A percentile compares a stretch with the other conserved stretches of the same genome.
Evolutionary conservation across 139 green algal species (phyloP).

Genomic region (Chlorella sorokiniana): DNA sequence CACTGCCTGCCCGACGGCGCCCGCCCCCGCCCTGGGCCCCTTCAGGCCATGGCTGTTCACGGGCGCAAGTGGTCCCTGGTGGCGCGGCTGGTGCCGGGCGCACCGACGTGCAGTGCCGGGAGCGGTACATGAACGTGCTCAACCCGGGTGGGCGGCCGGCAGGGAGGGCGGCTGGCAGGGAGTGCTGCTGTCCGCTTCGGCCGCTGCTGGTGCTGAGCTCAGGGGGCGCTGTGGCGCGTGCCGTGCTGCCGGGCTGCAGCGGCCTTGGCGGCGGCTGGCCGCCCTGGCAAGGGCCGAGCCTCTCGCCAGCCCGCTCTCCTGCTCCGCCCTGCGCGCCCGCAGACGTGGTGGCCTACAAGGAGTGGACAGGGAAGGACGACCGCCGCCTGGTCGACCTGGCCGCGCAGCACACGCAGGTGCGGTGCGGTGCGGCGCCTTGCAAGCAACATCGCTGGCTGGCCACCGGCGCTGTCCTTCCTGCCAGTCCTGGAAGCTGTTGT

Average conservation of each 20-base stretch:
- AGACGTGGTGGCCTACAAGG: conserved; percentile 8
- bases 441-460: too few relatives aligned
- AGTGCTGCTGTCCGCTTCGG: too few relatives aligned
- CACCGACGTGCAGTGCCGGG: conserved; percentile 37
- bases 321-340: not conserved
- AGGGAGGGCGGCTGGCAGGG: too few relatives aligned
- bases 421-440: not conserved
- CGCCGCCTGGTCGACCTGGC: not conserved
- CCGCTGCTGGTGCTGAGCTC: too few relatives aligned
- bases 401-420: conserved; percentile 9
- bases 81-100: conserved; percentile 39
- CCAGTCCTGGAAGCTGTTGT: not conserved
- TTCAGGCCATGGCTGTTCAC: conserved; percentile 35
- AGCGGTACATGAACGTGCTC: conserved; percentile 42
- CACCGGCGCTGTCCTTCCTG: not conserved
- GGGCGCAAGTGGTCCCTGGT: conserved; percentile 45
- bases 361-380: conserved; percentile 5
- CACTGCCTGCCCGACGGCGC: too few relatives aligned
- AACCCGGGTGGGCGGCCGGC: conserved; percentile 29
- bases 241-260: too few relatives aligned
- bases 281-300: not conserved
- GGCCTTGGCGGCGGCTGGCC: too few relatives aligned
- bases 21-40: not conserved
- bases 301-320: not conserved
- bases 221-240: too few relatives aligned